Conservation (phyloP, 352 stramenopile species). For the Phytophthora niederhauseri region DNA sequence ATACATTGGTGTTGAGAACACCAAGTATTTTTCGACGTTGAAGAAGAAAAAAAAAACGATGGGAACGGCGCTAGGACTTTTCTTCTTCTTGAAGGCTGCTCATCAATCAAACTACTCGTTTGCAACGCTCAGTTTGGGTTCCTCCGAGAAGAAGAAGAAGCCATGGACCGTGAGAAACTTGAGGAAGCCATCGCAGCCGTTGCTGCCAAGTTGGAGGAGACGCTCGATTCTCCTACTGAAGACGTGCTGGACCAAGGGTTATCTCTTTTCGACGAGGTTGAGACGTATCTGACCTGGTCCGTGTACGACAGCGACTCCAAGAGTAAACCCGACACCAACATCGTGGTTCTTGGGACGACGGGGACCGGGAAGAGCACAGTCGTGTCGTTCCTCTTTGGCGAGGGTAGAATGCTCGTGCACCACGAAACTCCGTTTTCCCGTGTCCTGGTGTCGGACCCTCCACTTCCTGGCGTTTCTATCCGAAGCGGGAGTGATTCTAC, state of each 20-base stretch:
- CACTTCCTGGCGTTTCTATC: constrained; percentile 18
- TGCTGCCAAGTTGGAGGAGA: background rate
- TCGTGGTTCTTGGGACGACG: constrained; percentile 26
- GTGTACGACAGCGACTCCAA: background rate
- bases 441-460: constrained; percentile 2
- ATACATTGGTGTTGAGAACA: background rate
- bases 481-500: constrained; percentile 11
- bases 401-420: constrained; percentile 14
- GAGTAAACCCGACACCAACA: background rate
- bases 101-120: background rate
- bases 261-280: constrained; percentile 15
- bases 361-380: constrained; percentile 26
- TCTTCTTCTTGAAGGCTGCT: background rate
- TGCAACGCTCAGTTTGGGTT: background rate
- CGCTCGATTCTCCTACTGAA: background rate
- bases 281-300: constrained; percentile 19
- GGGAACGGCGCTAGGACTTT: background rate
- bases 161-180: background rate
- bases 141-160: background rate
- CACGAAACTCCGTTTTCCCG: constrained; percentile 15
- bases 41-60: background rate
- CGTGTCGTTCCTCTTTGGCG: constrained; percentile 32
- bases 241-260: constrained; percentile 21
- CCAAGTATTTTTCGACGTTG: background rate
- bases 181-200: background rate